phyloP scores from a whole-genome alignment of 2,329 filamentous ascomycete genomes.

The Neurospora sp. region DNA sequence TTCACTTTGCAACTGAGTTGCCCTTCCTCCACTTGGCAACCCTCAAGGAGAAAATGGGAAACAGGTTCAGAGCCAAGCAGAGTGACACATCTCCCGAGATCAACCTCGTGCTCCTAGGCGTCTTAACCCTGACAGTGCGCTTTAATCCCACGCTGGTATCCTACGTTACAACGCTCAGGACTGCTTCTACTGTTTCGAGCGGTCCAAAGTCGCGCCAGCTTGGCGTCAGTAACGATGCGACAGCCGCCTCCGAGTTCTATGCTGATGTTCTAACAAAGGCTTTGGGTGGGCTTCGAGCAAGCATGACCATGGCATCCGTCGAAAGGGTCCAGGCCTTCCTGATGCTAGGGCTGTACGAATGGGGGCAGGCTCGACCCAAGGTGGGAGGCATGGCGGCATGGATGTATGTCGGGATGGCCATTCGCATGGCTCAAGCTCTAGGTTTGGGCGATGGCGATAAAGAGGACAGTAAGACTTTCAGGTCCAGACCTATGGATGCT shows the following conservation, averaged over 20 bases:
- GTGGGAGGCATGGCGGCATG: conserved; percentile 49
- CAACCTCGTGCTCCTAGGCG: conserved; percentile 52
- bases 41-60: conserved; percentile 43
- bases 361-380: conserved; percentile 48
- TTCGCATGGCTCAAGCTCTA: conserved; percentile 52
- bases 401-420: conserved; percentile 55
- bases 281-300: conserved; percentile 35
- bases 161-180: conserved; percentile 34
- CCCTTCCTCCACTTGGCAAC: conserved; percentile 61
- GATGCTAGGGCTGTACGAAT: conserved; percentile 64
- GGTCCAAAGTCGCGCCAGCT: conserved; percentile 25
- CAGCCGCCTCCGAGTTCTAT: conserved; percentile 54
- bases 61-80: conserved; percentile 27
- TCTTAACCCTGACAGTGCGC: conserved; percentile 58
- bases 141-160: conserved; percentile 54
- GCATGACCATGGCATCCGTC: conserved; percentile 43
- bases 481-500: conserved; percentile 1
- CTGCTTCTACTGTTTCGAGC: conserved; percentile 14
- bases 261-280: conserved; percentile 46
- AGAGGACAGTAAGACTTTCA: conserved; percentile 12
- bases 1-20: conserved; percentile 62
- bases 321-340: conserved; percentile 57
- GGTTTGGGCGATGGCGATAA: conserved; percentile 47
- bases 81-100: conserved; percentile 34
- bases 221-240: conserved; percentile 34